Evolutionary conservation across 345 rosid species (phyloP).

Genomic region (Angophora floribunda): DNA sequence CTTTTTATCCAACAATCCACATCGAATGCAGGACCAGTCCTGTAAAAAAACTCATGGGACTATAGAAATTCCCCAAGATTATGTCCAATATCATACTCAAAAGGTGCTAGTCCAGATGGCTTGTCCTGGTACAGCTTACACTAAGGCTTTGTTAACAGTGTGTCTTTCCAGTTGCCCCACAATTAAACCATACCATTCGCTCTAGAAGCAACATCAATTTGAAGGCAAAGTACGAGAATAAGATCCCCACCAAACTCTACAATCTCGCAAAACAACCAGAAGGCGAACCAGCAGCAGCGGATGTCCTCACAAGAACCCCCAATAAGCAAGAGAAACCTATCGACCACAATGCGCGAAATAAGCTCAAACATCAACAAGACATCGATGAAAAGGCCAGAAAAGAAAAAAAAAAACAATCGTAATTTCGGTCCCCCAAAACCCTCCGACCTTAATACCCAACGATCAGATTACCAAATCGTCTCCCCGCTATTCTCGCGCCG

Average conservation of each 20-base stretch:
- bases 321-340: not conserved
- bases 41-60: not conserved
- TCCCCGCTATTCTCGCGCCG: not conserved
- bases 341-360: not conserved
- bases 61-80: not conserved
- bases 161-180: not conserved
- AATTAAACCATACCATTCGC: not conserved
- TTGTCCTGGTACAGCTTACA: not conserved
- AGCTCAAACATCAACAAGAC: not conserved
- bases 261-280: not conserved
- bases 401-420: not conserved
- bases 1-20: not conserved
- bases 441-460: not conserved
- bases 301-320: not conserved
- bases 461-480: not conserved
- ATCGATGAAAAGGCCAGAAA: not conserved
- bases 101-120: not conserved
- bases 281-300: not conserved
- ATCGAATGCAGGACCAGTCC: not conserved
- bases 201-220: not conserved
- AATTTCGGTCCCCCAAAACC: not conserved
- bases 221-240: not conserved
- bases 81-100: not conserved
- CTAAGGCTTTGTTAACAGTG: not conserved
- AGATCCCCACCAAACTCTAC: not conserved